Conservation (phyloP, 179 eudicot genomes). For the Beta macrorhiza region DNA sequence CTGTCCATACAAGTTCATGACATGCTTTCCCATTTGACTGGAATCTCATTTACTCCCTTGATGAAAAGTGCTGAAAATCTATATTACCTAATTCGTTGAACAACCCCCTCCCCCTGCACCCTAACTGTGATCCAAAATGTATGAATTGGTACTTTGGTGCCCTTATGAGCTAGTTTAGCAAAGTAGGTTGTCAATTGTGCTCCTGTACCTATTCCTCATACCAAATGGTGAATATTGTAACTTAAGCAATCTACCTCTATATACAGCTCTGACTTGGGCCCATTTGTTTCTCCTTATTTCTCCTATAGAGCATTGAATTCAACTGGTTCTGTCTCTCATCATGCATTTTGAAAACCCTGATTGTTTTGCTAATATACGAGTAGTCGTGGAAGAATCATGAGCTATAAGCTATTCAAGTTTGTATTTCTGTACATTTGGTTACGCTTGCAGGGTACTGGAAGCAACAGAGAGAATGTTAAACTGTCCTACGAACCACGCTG, state of each 20-base stretch:
- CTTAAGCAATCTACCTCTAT: background rate
- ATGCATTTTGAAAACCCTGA: background rate
- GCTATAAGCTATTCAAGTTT: background rate
- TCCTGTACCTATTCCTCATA: no score
- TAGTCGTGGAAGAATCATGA: slow-evolving; percentile 9
- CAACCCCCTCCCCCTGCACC: no score
- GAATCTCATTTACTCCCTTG: background rate
- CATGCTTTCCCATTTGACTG: background rate
- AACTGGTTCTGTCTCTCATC: background rate
- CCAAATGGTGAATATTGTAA: background rate
- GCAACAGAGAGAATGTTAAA: slow-evolving; percentile 46
- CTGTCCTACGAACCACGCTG: slow-evolving; percentile 76
- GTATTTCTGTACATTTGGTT: slow-evolving; percentile 1
- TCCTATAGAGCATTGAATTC: background rate
- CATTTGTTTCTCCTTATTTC: background rate
- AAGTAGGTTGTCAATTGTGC: no score
- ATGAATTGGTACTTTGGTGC: no score
- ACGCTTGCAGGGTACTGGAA: slow-evolving; percentile 32
- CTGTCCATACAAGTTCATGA: background rate
- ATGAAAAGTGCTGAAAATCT: no score
- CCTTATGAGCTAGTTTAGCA: no score
- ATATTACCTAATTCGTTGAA: background rate
- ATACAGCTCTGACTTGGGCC: background rate
- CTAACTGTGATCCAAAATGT: no score
- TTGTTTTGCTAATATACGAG: background rate